phyloP scores from a whole-genome alignment of 441 rosid species.

The Jatropha multifida region DNA sequence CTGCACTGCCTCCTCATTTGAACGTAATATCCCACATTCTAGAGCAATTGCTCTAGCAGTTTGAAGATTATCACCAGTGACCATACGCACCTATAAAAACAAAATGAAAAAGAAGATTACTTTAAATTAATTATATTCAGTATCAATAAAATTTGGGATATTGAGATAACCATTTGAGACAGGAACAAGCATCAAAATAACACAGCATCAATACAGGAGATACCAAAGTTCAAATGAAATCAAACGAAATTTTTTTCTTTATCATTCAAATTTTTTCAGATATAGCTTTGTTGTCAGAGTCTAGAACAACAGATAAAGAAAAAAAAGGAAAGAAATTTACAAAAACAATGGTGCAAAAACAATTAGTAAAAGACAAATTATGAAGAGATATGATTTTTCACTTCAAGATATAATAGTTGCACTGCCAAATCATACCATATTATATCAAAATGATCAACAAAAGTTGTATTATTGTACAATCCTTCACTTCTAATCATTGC shows the following conservation, averaged over 20 bases:
- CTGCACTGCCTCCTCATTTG: conserved; percentile 58
- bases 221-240: not conserved
- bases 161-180: not conserved
- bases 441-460: not conserved
- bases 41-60: conserved; percentile 97
- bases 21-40: conserved; percentile 81
- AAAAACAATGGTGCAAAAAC: not conserved
- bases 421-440: not conserved
- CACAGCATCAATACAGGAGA: not conserved
- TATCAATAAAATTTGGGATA: not conserved
- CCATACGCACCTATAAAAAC: conserved; percentile 83
- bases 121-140: not conserved
- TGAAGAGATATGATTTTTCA: not conserved
- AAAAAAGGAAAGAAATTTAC: not conserved
- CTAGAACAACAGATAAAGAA: not conserved
- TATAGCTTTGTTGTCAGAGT: not conserved
- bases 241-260: not conserved
- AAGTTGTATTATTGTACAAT: not conserved
- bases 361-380: not conserved
- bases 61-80: conserved; percentile 92
- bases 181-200: not conserved
- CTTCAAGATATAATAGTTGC: not conserved
- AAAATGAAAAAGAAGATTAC: not conserved
- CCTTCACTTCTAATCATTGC: not conserved
- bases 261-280: not conserved